phyloP scores from a whole-genome alignment of 495 filamentous ascomycete genomes.

The Penicillium waksmanii region DNA sequence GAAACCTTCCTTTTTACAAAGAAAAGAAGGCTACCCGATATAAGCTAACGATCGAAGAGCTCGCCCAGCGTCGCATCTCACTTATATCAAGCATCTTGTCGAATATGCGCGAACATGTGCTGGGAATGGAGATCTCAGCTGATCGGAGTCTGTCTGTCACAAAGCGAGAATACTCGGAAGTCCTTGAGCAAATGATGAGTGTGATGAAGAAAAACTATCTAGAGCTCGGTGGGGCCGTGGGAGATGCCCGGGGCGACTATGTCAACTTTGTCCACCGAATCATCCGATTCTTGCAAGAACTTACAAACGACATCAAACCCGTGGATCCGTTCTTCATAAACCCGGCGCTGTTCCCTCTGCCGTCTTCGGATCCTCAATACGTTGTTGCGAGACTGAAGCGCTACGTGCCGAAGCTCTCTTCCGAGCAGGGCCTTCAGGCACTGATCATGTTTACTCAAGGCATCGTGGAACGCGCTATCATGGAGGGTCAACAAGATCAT shows the following conservation, averaged over 20 bases:
- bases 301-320: conserved; percentile 62
- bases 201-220: conserved; percentile 72
- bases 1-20: conserved; percentile 65
- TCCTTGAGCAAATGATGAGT: conserved; percentile 62
- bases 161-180: conserved; percentile 56
- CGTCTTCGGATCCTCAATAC: conserved; percentile 66
- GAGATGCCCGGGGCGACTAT: conserved; percentile 56
- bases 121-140: conserved; percentile 37
- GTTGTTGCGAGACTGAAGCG: conserved; percentile 68
- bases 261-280: conserved; percentile 69
- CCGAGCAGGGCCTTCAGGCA: conserved; percentile 56
- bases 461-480: conserved; percentile 63
- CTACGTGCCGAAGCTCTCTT: conserved; percentile 62
- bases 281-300: conserved; percentile 66
- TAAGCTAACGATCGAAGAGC: conserved; percentile 55
- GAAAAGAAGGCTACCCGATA: conserved; percentile 43
- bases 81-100: conserved; percentile 64
- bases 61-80: conserved; percentile 60
- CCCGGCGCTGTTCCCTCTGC: conserved; percentile 65
- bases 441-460: conserved; percentile 66
- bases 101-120: conserved; percentile 64
- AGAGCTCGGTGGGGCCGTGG: conserved; percentile 50
- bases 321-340: conserved; percentile 73
- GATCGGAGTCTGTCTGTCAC: conserved; percentile 35
- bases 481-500: conserved; percentile 63